Base-by-base conservation (phyloP, 176 grass and related monocot species). In the Triticum timopheevii region DNA sequence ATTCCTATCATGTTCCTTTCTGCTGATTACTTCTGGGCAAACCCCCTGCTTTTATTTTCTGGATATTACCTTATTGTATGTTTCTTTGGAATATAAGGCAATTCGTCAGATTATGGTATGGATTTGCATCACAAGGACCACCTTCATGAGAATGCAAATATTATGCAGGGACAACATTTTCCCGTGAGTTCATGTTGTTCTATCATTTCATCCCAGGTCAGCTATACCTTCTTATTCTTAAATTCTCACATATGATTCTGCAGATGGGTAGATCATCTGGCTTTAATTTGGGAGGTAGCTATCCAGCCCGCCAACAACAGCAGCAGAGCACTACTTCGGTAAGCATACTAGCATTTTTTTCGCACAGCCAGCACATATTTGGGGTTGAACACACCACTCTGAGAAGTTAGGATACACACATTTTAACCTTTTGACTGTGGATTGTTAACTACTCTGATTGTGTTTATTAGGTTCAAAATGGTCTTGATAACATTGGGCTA, bases 61-160 rank as follows among this genome's bases (percentile, higher is more conserved):
- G 15, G 10, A 36, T 63, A 52, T 78, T 78, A 65, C 34, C 54
- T 83, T 40, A 90, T 72, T 27, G n/a, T 83, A 33, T 86, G 5
- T 63, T 82, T 90, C 73, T 90, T 83, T 87, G 74, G 45, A 66
- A 87, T 84, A 76, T 78, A 86, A 98, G 96, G 93, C 86, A 77
- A 87, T 77, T 87, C 79, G 34, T 89, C 93, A 81, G 91, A 98
- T 82, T 98, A 88, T 88, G 82, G 73, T 77, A 91, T 92, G 81
- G 93, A 95, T 88, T 84, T 96, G 82, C 96, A 91, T 94, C 92
- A 92, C 78, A 98, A 94, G 83, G 96, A 94, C 52, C 96, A 98
- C 25, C 96, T 94, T 91, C 93, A 95, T 88, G 93, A 98, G 36
- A 98, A 94, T 85, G 86, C 90, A 70, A 86, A 91, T 25, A 90